Evolutionary conservation across 176 grass and related monocot genomes (phyloP), one percentile per base, ranked within the genome.

Genomic region (Cenchrus fungigraminus): DNA sequence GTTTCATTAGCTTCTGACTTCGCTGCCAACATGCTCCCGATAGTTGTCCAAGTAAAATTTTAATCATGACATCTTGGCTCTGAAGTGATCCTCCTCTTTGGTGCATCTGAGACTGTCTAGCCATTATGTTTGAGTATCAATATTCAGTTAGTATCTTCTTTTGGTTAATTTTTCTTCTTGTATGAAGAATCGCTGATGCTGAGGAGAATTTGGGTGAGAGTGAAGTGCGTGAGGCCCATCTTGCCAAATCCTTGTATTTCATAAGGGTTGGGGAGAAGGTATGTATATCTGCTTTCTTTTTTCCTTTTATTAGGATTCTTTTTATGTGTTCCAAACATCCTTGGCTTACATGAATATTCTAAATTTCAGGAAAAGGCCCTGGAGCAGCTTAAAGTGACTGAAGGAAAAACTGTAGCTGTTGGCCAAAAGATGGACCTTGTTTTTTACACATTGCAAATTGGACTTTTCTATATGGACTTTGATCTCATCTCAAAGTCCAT

Each of bases 191-290:
- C 44, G 90, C 93, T 4, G 97, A 99, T 92, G 97, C 94, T 86
- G 97, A 99, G 89, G 97, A 99, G 68, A 99, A 96, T 62, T 91
- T 99, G 71, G 94, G 97, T 25, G 97, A 99, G 90, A 99, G 93
- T 80, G 97, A 99, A 99, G 97, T 99, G 56, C 97, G 97, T 69
- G 97, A 99, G 88, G 97, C 94, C 77, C 97, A 99, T 96, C 88
- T 96, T 20, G 90, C 91, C 25, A 99, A 96, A 79, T 96, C 97
- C 11, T 90, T 99, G 68, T 91, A 92, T 43, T 99, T 89, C 79
- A 94, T 96, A 60, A 89, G 65, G 74, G 93, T 99, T 77, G 92
- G 91, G 10, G 97, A 99, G 74, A 99, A 99, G 91, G 94, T 96
- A 90, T 40, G 94, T 96, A 90, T 67, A 46, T 68, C 9, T 80